Evolutionary conservation across 2,329 filamentous ascomycete species (phyloP), one percentile per base, ranked within the genome.

Genomic region (Talaromyces atroroseus): DNA sequence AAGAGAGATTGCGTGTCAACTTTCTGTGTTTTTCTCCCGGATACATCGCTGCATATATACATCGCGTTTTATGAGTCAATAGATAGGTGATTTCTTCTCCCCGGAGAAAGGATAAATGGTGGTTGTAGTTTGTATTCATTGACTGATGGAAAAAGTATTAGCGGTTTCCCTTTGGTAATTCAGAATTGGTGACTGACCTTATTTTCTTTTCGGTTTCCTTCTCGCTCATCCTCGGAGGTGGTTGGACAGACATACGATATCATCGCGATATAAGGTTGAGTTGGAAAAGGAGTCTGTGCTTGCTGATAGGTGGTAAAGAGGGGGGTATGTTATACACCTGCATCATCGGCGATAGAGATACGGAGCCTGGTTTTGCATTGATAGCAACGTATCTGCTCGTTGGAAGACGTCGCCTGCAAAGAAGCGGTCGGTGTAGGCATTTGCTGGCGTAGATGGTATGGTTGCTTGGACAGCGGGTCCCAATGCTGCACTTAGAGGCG

Each of bases 401-500:
- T 78, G 75, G 58, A 78, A 78, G 14, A 78, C 73, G 59, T 78
- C 75, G 3, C 76, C 76, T 44, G 75, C 73, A 61, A 79, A 79
- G 57, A 77, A 77, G 34, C 72, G 72, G 61, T 78, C 76, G 54
- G 75, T 74, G 60, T 76, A 76, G 12, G 74, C 73, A 62, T 71
- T 77, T n/a, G 74, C 74, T 5, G 75, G 75, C 0, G 75, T 76
- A 2, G 82, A 89, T 3, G 90, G 88, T 11, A 96, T 86, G 0
- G 90, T 96, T 1, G 92, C 91, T 72, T 95, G 91, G 54, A 91
- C 89, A 20, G 92, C 92, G 5, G 92, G 90, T 0, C 92, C 92
- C 5, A 96, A 79, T 1, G 92, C 92, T 16, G 91, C 92, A 64
- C 89, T 94, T 60, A 96, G 82, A 7, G 92, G 92, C 1, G 92